Percentiles rank a stretch among this genome's conserved stretches.
Conservation (phyloP, 805 yeast genomes). For the Yarrowia keelungensis region DNA sequence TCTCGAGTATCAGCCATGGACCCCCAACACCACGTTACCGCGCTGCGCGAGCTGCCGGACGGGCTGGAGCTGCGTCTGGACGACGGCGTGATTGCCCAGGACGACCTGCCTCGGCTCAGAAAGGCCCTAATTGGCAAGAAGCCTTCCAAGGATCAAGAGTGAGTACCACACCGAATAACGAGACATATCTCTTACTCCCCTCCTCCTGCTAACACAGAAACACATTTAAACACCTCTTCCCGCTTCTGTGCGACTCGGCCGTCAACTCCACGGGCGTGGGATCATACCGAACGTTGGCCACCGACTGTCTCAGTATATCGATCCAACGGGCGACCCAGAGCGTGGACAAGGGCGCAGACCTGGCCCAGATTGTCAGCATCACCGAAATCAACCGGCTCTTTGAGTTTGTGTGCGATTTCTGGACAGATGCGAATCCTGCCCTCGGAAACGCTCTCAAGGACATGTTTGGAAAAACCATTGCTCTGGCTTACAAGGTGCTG, state of each 20-base stretch:
- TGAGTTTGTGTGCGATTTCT: constrained; percentile 65
- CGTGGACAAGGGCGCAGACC: constrained; percentile 38
- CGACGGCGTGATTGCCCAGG: constrained; percentile 18
- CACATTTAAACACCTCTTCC: constrained; percentile 19
- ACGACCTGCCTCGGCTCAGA: not conserved
- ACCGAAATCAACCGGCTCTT: constrained; percentile 45
- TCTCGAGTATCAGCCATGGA: constrained; percentile 6
- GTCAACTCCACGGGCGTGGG: constrained; percentile 51
- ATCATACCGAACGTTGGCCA: constrained; percentile 53
- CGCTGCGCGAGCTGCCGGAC: constrained; percentile 13
- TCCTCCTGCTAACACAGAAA: constrained; percentile 16
- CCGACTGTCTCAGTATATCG: constrained; percentile 73
- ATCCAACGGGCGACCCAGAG: constrained; percentile 61
- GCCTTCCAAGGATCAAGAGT: constrained; percentile 9
- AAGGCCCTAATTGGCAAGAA: constrained; percentile 21
- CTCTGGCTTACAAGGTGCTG: constrained; percentile 50
- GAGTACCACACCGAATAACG: not conserved
- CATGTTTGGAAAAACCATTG: constrained; percentile 61
- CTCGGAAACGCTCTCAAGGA: constrained; percentile 72
- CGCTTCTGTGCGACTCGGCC: constrained; percentile 49
- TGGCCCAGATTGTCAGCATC: constrained; percentile 39
- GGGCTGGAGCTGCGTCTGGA: constrained; percentile 16
- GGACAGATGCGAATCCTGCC: constrained; percentile 75
- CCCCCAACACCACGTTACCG: constrained; percentile 6
- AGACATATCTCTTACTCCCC: not conserved